Evolutionary conservation across 75 land plant species (phyloP).

Genomic region (Pinus tabuliformis): DNA sequence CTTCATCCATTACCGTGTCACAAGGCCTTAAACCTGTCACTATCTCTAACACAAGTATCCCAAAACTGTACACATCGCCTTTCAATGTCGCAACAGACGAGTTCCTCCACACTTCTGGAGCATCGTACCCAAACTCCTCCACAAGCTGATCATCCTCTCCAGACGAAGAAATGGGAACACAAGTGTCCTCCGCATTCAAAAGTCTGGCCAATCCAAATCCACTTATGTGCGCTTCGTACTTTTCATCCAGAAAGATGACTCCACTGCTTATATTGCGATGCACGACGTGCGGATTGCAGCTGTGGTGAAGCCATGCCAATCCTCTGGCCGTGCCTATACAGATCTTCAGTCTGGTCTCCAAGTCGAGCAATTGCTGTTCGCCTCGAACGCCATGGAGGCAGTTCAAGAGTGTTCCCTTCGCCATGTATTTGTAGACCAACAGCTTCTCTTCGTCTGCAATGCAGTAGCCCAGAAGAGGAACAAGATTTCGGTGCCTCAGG

Average conservation of each 20-base stretch:
- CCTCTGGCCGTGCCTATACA: no score
- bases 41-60: slow-evolving; percentile 29
- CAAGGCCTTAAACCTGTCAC: slow-evolving; percentile 18
- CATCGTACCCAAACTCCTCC: no score
- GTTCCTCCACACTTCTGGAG: background rate
- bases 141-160: no score
- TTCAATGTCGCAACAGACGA: slow-evolving; percentile 20
- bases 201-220: slow-evolving; percentile 25
- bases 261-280: slow-evolving; percentile 13
- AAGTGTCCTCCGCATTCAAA: slow-evolving; percentile 13
- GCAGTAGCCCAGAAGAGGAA: slow-evolving; percentile 83
- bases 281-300: slow-evolving; percentile 28
- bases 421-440: slow-evolving; percentile 43
- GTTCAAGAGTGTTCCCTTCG: no score
- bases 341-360: no score
- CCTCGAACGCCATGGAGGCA: no score
- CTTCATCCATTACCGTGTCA: no score
- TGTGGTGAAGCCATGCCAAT: slow-evolving; percentile 2
- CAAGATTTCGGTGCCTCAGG: slow-evolving; percentile 67
- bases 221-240: no score
- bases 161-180: background rate
- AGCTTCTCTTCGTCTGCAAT: slow-evolving; percentile 70
- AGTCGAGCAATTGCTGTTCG: slow-evolving; percentile 18
- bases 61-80: slow-evolving; percentile 43
- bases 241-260: no score